Percentiles rank a stretch among this genome's conserved stretches.
Evolutionary conservation across 805 yeast species (phyloP).

Genomic region (Huiozyma naganishii): DNA sequence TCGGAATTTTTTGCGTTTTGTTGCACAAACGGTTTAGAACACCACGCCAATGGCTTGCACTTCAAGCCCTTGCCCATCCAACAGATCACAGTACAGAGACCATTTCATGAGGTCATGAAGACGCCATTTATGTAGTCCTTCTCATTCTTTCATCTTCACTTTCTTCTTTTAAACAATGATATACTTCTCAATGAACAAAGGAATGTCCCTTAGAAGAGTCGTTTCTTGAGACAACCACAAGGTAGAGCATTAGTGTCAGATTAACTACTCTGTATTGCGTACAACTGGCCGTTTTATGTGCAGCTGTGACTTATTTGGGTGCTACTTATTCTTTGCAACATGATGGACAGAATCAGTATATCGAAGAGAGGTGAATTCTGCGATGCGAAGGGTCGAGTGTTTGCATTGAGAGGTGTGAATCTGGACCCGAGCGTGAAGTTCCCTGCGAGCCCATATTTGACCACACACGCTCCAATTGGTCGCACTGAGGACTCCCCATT

Average conservation of each 20-base stretch:
- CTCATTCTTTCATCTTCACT: too few species aligned
- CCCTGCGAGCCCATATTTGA: conserved; percentile 47
- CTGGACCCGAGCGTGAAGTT: conserved; percentile 64
- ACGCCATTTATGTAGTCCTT: too few species aligned
- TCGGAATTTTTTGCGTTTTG: conserved; percentile 12
- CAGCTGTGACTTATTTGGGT: too few species aligned
- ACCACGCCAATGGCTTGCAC: neutral
- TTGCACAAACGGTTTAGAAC: neutral
- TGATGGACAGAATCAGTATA: conserved; percentile 7
- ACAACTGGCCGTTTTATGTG: too few species aligned
- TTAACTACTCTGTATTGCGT: too few species aligned
- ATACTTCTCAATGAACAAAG: too few species aligned
- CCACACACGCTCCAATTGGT: conserved; percentile 28
- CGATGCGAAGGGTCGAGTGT: conserved; percentile 44
- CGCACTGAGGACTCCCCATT: conserved; percentile 24
- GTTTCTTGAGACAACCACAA: too few species aligned
- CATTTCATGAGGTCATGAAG: too few species aligned
- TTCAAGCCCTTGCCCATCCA: neutral
- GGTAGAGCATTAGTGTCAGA: too few species aligned
- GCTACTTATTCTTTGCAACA: neutral
- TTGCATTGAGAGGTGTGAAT: conserved; percentile 70
- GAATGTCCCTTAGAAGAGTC: too few species aligned
- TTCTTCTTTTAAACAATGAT: too few species aligned
- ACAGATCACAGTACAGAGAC: too few species aligned
- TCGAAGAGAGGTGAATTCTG: conserved; percentile 49